phyloP scores from a whole-genome alignment of 2,329 filamentous ascomycete genomes.

The Eutypella sp. region DNA sequence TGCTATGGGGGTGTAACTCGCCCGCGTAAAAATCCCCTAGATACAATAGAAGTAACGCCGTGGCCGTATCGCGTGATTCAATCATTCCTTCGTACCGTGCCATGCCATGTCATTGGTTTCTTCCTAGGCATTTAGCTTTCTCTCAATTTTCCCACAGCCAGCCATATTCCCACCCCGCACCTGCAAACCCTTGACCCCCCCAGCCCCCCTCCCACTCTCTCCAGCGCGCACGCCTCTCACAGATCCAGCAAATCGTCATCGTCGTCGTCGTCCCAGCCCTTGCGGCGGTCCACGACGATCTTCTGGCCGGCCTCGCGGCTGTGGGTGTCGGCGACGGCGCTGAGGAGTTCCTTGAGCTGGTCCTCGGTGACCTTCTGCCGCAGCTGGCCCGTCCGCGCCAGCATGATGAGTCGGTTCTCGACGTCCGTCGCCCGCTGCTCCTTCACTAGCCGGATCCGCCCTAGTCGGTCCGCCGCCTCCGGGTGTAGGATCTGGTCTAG shows the following conservation, averaged over 20 bases:
- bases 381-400: conserved; percentile 84
- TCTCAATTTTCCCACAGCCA: neutral
- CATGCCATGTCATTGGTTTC: neutral
- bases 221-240: conserved; percentile 25
- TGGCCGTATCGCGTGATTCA: neutral
- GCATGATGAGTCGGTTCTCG: conserved; percentile 87
- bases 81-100: conserved; percentile 2
- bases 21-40: too few species aligned
- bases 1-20: too few species aligned
- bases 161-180: too few species aligned
- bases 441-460: conserved; percentile 93
- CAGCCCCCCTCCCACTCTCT: neutral
- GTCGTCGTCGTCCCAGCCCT: conserved; percentile 80
- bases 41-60: neutral
- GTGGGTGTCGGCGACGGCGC: conserved; percentile 74
- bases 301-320: conserved; percentile 68
- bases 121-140: neutral
- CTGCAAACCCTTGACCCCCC: neutral
- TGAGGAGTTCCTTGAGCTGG: conserved; percentile 87
- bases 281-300: conserved; percentile 80
- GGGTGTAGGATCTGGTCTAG: conserved; percentile 92
- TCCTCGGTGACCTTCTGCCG: conserved; percentile 83
- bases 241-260: conserved; percentile 68
- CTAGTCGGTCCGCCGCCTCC: conserved; percentile 86
- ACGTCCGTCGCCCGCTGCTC: conserved; percentile 84